Evolutionary conservation across 2,329 filamentous ascomycete species (phyloP).

Genomic region (Cytospora piceicola): DNA sequence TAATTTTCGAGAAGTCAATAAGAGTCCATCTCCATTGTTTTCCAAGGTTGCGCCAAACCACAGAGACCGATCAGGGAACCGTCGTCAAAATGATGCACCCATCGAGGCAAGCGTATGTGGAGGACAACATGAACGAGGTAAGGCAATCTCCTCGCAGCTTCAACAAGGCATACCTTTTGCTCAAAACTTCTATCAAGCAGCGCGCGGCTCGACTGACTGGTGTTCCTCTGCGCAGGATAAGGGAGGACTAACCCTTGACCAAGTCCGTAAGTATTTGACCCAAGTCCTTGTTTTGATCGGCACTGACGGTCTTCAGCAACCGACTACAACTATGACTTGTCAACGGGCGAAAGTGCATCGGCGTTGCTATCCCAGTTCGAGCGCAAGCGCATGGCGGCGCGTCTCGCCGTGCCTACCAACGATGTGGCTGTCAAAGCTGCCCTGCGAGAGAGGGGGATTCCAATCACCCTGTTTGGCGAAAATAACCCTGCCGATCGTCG

Average conservation of each 20-base stretch:
- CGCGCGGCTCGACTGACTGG: conserved; percentile 34
- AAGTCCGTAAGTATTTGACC: conserved; percentile 45
- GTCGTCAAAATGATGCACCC: conserved; percentile 72
- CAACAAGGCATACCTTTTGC: conserved; percentile 27
- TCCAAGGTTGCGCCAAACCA: background rate
- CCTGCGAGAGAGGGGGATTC: conserved; percentile 86
- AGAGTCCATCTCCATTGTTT: background rate
- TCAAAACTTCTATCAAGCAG: conserved; percentile 34
- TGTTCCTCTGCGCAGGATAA: conserved; percentile 37
- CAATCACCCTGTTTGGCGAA: conserved; percentile 93
- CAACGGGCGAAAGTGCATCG: conserved; percentile 77
- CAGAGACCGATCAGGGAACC: background rate
- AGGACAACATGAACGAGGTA: conserved; percentile 75
- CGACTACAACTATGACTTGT: conserved; percentile 86
- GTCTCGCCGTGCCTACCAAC: conserved; percentile 91
- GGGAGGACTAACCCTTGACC: conserved; percentile 52
- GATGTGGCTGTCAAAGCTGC: conserved; percentile 82
- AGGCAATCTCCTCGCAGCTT: conserved; percentile 39
- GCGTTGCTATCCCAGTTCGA: conserved; percentile 87
- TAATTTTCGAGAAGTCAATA: conserved; percentile 1
- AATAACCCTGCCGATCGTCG: conserved; percentile 76
- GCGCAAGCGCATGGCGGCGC: conserved; percentile 85
- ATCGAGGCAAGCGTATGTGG: conserved; percentile 89
- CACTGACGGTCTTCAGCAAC: conserved; percentile 40
- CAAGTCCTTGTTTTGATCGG: background rate